These are phyloP conservation scores for Tetrahymena borealis DNA, from an alignment of 73 alveolate genomes.

Conservation along the genomic window DNA sequence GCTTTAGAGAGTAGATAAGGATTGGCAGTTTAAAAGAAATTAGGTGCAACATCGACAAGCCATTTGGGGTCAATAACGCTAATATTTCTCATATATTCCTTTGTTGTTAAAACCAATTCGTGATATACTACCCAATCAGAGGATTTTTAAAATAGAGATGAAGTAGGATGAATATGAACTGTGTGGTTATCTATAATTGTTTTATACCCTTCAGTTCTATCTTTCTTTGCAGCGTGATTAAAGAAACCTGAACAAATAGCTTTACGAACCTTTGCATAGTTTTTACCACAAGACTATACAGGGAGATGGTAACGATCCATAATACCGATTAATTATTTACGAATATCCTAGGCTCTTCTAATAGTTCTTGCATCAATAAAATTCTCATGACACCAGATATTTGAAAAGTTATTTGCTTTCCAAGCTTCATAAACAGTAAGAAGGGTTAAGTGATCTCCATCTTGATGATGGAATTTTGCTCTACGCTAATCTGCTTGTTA, in stretches of 20 bases:
- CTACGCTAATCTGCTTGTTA: slow-evolving; percentile 96
- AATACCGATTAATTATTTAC: slow-evolving; percentile 80
- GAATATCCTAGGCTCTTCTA: slow-evolving; percentile 84
- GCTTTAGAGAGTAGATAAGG: slow-evolving; percentile 71
- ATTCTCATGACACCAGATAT: slow-evolving; percentile 99
- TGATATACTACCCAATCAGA: slow-evolving; percentile 99
- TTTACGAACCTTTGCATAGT: slow-evolving; percentile 74
- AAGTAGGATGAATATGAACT: slow-evolving; percentile 98
- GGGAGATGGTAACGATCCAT: slow-evolving; percentile 88
- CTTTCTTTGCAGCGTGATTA: slow-evolving; percentile 86
- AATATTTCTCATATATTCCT: slow-evolving; percentile 97
- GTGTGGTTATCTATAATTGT: slow-evolving; percentile 90
- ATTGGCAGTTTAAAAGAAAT: slow-evolving; percentile 87
- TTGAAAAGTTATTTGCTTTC: slow-evolving; percentile 70
- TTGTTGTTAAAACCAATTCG: slow-evolving; percentile 90
- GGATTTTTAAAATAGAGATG: slow-evolving; percentile 93
- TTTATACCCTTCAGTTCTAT: slow-evolving; percentile 90
- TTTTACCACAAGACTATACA: slow-evolving; percentile 71
- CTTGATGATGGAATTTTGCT: slow-evolving; percentile 96
- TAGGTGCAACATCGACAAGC: slow-evolving; percentile 99
- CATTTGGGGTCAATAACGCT: slow-evolving; percentile 96
- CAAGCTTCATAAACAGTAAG: slow-evolving; percentile 97
- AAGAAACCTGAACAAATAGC: slow-evolving; percentile 97
- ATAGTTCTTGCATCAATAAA: slow-evolving; percentile 93
- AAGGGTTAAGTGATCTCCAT: slow-evolving; percentile 99